phyloP scores from a whole-genome alignment of 345 rosid species.

The Eutrema heterophyllum region DNA sequence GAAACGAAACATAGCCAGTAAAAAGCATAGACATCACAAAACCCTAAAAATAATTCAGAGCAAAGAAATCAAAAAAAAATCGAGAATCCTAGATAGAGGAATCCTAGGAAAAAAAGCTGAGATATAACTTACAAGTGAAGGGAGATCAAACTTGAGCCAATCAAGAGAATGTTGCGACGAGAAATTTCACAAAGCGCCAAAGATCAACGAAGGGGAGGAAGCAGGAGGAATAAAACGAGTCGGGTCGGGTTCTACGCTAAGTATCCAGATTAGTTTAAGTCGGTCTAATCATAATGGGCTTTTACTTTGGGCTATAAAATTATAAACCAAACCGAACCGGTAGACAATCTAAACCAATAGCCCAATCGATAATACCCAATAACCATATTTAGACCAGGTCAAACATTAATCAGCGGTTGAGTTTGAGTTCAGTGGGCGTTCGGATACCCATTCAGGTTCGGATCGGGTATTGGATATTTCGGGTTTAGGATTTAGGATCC shows the following conservation, averaged over 20 bases:
- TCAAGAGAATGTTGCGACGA: not conserved
- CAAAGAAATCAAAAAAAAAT: not conserved
- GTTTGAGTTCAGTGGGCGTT: too few relatives aligned
- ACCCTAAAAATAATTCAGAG: not conserved
- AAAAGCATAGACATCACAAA: not conserved
- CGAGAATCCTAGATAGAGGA: not conserved
- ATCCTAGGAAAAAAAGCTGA: not conserved
- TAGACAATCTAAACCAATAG: not conserved
- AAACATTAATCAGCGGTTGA: not conserved
- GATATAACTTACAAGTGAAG: not conserved
- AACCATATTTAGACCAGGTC: not conserved
- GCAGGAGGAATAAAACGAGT: not conserved
- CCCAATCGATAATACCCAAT: not conserved
- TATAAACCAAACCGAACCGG: not conserved
- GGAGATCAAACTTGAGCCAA: not conserved
- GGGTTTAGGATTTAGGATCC: too few relatives aligned
- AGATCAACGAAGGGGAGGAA: not conserved
- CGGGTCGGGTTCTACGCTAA: slow-evolving; percentile 5
- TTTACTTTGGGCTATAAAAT: not conserved
- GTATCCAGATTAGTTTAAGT: slow-evolving; percentile 18
- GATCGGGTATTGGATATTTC: too few relatives aligned
- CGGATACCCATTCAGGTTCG: too few relatives aligned
- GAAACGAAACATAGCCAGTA: not conserved
- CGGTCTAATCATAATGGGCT: slow-evolving; percentile 4
- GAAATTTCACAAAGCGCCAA: slow-evolving; percentile 13